These are phyloP conservation scores for Leccinum pseudoinsigne DNA, from an alignment of 1,284 basidiomycete genomes.

Conservation along the genomic window DNA sequence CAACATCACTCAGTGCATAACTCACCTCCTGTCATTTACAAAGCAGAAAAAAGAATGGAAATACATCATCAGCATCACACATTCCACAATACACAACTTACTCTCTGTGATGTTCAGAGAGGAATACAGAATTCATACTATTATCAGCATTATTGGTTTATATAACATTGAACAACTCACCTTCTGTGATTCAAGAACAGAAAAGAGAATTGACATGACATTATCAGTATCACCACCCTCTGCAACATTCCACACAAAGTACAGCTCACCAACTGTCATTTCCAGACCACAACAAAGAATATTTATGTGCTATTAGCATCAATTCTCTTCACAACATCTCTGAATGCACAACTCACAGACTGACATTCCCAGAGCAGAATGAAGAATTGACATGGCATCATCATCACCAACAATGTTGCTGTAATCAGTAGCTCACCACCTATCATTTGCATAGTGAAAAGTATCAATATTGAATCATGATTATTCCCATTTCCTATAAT, in stretches of 20 bases:
- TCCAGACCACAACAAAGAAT: not conserved
- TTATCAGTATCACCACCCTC: not conserved
- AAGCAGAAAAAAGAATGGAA: not conserved
- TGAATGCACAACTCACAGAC: not conserved
- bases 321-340: too few relatives aligned
- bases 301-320: not conserved
- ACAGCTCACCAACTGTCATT: not conserved
- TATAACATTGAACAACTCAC: not conserved
- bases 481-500: not conserved
- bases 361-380: not conserved
- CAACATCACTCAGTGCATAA: not conserved
- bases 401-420: not conserved
- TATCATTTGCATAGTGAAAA: not conserved
- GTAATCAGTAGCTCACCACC: not conserved
- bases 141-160: too few relatives aligned
- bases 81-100: not conserved
- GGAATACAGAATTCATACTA: not conserved
- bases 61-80: not conserved
- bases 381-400: not conserved
- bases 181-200: not conserved
- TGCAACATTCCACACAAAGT: not conserved
- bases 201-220: not conserved
- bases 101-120: not conserved
- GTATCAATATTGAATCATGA: not conserved
- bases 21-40: not conserved